phyloP scores from a whole-genome alignment of 805 yeast genomes.

The Pichia kluyveri region DNA sequence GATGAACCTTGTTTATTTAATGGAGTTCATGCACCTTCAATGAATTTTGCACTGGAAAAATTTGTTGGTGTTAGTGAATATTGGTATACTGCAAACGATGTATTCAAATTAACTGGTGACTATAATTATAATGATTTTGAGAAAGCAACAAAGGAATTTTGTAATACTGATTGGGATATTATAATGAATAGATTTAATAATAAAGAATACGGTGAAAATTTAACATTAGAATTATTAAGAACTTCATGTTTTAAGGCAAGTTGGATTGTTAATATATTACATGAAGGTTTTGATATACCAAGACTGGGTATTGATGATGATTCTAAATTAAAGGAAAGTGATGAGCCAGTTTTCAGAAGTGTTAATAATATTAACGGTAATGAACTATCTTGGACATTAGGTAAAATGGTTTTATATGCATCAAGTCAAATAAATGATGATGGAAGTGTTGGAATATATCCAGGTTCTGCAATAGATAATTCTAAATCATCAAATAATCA shows the following conservation, averaged over 20 bases:
- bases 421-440: constrained; percentile 49
- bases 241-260: constrained; percentile 91
- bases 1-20: constrained; percentile 90
- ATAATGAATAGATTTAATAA: constrained; percentile 37
- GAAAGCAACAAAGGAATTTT: constrained; percentile 57
- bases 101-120: constrained; percentile 81
- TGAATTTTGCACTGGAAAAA: constrained; percentile 69
- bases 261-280: constrained; percentile 85
- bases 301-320: constrained; percentile 45
- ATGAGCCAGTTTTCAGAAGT: constrained; percentile 49
- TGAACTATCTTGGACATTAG: constrained; percentile 93
- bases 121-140: constrained; percentile 69
- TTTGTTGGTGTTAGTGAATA: constrained; percentile 94
- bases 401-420: constrained; percentile 76
- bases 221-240: constrained; percentile 47
- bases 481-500: background rate
- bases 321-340: background rate
- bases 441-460: constrained; percentile 8
- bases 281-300: constrained; percentile 89
- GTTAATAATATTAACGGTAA: constrained; percentile 73
- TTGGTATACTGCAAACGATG: constrained; percentile 94
- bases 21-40: constrained; percentile 88
- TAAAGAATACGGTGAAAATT: constrained; percentile 49
- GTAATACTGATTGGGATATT: constrained; percentile 65
- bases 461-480: constrained; percentile 17